These are phyloP conservation scores for Lenzites betulinus DNA, from an alignment of 768 basidiomycete species.

Conservation along the genomic window DNA sequence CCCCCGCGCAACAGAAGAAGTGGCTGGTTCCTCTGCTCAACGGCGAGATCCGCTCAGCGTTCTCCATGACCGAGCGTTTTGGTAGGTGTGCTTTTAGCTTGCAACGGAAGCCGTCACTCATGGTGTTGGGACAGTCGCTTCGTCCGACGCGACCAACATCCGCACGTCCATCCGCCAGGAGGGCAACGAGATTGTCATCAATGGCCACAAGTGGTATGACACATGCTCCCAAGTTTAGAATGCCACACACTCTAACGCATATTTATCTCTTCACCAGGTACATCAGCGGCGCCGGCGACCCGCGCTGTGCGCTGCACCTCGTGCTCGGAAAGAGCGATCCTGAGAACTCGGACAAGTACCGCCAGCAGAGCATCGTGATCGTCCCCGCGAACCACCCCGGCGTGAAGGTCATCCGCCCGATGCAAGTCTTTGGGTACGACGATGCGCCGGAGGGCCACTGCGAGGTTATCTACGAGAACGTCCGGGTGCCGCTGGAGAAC, in stretches of 20 bases:
- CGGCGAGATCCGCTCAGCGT: slow-evolving; percentile 92
- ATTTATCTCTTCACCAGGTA: slow-evolving; percentile 54
- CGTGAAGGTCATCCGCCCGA: slow-evolving; percentile 86
- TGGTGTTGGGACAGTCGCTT: slow-evolving; percentile 59
- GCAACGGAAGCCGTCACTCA: slow-evolving; percentile 14
- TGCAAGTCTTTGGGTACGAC: slow-evolving; percentile 93
- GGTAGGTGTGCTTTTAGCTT: slow-evolving; percentile 45
- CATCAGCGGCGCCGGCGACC: slow-evolving; percentile 97
- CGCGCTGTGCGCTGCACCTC: slow-evolving; percentile 84
- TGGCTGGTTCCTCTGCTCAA: slow-evolving; percentile 89
- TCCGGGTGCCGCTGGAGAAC: slow-evolving; percentile 82
- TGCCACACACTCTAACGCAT: neutral
- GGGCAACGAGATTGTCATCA: slow-evolving; percentile 88
- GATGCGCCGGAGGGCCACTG: slow-evolving; percentile 97
- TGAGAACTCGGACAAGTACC: slow-evolving; percentile 69
- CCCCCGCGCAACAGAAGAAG: slow-evolving; percentile 83
- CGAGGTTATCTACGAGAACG: slow-evolving; percentile 93
- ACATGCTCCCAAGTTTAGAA: neutral
- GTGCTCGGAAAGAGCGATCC: slow-evolving; percentile 96
- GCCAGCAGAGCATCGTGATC: slow-evolving; percentile 91
- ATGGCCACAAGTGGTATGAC: slow-evolving; percentile 90
- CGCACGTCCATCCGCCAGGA: slow-evolving; percentile 82
- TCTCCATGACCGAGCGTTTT: slow-evolving; percentile 96
- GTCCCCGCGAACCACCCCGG: slow-evolving; percentile 89
- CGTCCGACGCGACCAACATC: slow-evolving; percentile 95